Evolutionary conservation across 2,329 filamentous ascomycete species (phyloP), one percentile per base, ranked within the genome.

Genomic region (Didymella lethalis): DNA sequence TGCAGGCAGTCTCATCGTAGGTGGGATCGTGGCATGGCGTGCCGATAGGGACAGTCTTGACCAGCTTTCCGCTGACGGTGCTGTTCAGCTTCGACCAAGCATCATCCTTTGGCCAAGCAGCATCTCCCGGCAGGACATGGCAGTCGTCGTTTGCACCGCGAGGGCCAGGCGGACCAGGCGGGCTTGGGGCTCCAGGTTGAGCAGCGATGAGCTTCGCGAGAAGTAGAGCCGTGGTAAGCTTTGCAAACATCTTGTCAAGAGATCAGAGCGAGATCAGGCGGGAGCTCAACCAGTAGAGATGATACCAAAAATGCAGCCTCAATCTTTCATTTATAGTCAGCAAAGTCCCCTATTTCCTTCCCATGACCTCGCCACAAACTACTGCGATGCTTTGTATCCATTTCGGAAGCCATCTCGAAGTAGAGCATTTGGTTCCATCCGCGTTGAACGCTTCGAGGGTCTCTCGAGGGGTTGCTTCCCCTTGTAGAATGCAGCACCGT

Each of bases 11-110:
- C 32, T 54, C 65, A 46, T 68, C 57, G 48, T 68, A 68, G 25
- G 46, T 60, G 12, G 62, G 62, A 43, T 62, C 73, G 56, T 78
- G 76, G 59, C 76, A 78, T 26, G 73, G 71, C 23, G 67, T 70
- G 7, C 74, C 78, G 16, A 80, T 69, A 16, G 78, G 78, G 4
- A 78, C 71, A 16, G 78, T 80, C 3, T 72, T 68, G 10, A 80
- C 63, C 48, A 80, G 65, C 51, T 71, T 72, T 43, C 78, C 78
- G 26, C 65, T 69, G 5, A 80, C 72, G 3, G 77, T 77, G 45
- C 54, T 57, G 63, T 80, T 80, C 34, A 80, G 64, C 7, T 63
- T 51, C 3, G 63, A 55, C 77, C 78, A 79, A n/a, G 61, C 59
- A 6, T 66, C 56, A 1, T 59, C n/a, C 4, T 68, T 62, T 16